These are phyloP conservation scores for Vitis hybrid DNA, from an alignment of 177 flowering plant genomes.

Conservation along the genomic window DNA sequence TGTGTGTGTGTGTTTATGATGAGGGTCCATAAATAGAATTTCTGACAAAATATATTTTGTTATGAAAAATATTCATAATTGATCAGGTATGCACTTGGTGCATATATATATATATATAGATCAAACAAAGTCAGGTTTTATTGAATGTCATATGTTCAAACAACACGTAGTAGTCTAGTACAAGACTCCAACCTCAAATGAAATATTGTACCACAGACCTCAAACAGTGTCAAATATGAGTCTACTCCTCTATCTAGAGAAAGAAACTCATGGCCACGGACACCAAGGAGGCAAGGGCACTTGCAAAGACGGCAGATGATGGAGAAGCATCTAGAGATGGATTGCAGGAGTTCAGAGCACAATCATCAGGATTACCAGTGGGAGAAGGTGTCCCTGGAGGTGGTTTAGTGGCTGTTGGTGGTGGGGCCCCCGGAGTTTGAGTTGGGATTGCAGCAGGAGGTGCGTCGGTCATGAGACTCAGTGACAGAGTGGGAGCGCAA, in stretches of 20 bases:
- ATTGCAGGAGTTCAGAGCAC: neutral
- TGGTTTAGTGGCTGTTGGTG: neutral
- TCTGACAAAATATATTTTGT: no score
- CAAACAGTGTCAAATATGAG: no score
- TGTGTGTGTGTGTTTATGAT: no score
- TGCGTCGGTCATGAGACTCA: neutral
- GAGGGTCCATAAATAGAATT: no score
- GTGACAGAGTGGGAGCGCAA: neutral
- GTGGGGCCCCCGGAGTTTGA: no score
- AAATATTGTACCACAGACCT: no score
- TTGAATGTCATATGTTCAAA: neutral
- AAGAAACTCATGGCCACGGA: slow-evolving; percentile 6
- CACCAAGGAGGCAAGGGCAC: slow-evolving; percentile 8
- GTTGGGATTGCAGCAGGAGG: neutral
- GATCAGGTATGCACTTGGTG: no score
- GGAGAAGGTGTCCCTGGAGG: neutral
- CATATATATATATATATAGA: neutral
- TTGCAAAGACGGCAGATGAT: slow-evolving; percentile 6
- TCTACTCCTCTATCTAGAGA: neutral
- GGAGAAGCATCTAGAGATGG: slow-evolving; percentile 6
- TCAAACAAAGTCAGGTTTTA: neutral
- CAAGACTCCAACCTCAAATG: neutral
- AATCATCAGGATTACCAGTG: neutral
- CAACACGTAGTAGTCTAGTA: no score
- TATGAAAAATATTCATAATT: no score